Base-by-base conservation (phyloP, 2,329 filamentous ascomycete genomes). In the Diaporthe longicolla region DNA sequence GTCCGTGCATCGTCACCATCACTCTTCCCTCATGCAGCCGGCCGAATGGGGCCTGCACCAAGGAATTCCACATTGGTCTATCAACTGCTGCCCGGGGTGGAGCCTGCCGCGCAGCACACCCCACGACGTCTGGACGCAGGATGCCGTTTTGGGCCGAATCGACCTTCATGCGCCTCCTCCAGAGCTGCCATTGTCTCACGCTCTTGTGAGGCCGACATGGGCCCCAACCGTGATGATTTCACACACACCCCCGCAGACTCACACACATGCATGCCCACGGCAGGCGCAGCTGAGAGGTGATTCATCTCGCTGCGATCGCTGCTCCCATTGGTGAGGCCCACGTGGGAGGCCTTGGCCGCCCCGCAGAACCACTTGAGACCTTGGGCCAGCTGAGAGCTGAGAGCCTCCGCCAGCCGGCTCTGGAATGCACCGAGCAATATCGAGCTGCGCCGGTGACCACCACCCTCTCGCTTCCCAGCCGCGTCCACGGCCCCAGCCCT, bases 361-460 rank as follows among this genome's bases (percentile, higher is more conserved):
- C 72, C 75, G 69, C 70, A 48, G 55, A 50, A 63, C 73, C 43
- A 71, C 71, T 40, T 68, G 74, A 76, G 74, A 61, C 52, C 52
- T 69, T 40, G 24, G 59, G 57, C 66, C 73, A 68, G 73, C 70
- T 61, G 61, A 73, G 70, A 57, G 71, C 66, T 61, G 54, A 70
- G 70, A 50, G 66, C 43, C 66, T 58, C 63, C 63, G 74, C 72
- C 74, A 73, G 73, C 74, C 74, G 43, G 66, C 66, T 70, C 63
- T 72, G 74, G 74, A 76, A 76, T 76, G 75, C 45, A 45, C 63
- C n/a, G n/a, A 35, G n/a, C 70, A 43, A 73, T 72, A 57, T 70
- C 66, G 45, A 54, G 58, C 66, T 71, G 70, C 17, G 59, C 74
- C 73, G 65, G 73, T 76, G 70, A 76, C 74, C 73, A 74, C 68